Percentiles rank a stretch among this genome's conserved stretches.
Conservation (phyloP, 148 eudicot genomes). For the Drosera capensis region DNA sequence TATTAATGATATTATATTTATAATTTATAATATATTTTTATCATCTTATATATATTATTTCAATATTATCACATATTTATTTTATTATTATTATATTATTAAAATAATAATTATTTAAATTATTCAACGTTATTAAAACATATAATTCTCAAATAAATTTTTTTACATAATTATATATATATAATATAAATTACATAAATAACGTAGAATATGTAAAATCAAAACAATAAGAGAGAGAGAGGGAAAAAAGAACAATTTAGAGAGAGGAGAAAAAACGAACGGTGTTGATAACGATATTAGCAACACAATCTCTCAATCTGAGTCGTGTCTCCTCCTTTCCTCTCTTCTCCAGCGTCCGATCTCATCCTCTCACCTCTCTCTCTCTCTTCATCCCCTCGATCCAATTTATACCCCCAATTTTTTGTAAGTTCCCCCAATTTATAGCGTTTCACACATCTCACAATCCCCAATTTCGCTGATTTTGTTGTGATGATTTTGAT, state of each 20-base stretch:
- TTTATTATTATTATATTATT: too few relatives aligned
- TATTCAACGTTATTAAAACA: too few relatives aligned
- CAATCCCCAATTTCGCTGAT: background rate
- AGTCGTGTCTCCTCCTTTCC: slow-evolving; percentile 31
- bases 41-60: background rate
- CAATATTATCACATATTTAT: too few relatives aligned
- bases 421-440: background rate
- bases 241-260: background rate
- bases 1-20: too few relatives aligned
- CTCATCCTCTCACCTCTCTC: slow-evolving; percentile 10
- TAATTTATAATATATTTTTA: too few relatives aligned
- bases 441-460: slow-evolving; percentile 9
- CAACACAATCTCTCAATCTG: slow-evolving; percentile 10
- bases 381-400: slow-evolving; percentile 19
- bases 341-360: slow-evolving; percentile 53
- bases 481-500: slow-evolving; percentile 1
- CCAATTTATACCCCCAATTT: background rate
- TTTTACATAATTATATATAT: too few relatives aligned
- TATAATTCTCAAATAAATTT: background rate
- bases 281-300: slow-evolving; percentile 24
- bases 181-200: too few relatives aligned
- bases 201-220: too few relatives aligned
- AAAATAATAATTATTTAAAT: too few relatives aligned
- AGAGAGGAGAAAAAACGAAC: slow-evolving; percentile 12
- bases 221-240: too few relatives aligned